Percentiles rank a stretch among this genome's conserved stretches.
Evolutionary conservation across 2,329 filamentous ascomycete genomes (phyloP).

Genomic region (Paraconiothyrium sp.): DNA sequence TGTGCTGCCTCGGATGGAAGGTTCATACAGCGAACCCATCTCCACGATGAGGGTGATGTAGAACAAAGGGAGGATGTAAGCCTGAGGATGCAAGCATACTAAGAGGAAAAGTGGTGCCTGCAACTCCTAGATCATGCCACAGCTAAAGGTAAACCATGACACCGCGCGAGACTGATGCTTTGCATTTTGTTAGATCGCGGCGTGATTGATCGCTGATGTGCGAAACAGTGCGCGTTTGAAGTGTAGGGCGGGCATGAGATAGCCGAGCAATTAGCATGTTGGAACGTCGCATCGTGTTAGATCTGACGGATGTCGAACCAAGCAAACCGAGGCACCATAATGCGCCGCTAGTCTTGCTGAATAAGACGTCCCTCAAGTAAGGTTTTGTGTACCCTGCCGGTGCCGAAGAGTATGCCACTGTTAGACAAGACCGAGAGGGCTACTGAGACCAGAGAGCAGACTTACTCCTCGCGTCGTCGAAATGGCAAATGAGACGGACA

Average conservation of each 20-base stretch:
- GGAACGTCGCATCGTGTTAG: conserved; percentile 15
- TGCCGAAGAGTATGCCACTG: neutral
- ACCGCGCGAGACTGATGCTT: neutral
- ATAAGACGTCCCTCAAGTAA: neutral
- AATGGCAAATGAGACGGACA: neutral
- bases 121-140: conserved; percentile 9
- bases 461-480: no score
- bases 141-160: conserved; percentile 6
- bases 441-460: no score
- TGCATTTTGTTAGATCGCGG: conserved; percentile 6
- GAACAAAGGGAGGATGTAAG: conserved; percentile 10
- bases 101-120: neutral
- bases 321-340: conserved; percentile 6
- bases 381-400: neutral
- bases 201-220: neutral
- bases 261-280: conserved; percentile 3
- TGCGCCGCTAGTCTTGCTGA: conserved; percentile 1
- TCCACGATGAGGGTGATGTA: conserved; percentile 4
- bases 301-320: conserved; percentile 1
- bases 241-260: conserved; percentile 7
- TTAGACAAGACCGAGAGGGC: neutral
- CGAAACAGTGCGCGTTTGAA: conserved; percentile 18
- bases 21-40: conserved; percentile 25
- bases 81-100: conserved; percentile 10
- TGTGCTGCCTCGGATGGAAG: conserved; percentile 20